phyloP scores from a whole-genome alignment of 2,329 filamentous ascomycete species.

The Waltergamsia citrina region DNA sequence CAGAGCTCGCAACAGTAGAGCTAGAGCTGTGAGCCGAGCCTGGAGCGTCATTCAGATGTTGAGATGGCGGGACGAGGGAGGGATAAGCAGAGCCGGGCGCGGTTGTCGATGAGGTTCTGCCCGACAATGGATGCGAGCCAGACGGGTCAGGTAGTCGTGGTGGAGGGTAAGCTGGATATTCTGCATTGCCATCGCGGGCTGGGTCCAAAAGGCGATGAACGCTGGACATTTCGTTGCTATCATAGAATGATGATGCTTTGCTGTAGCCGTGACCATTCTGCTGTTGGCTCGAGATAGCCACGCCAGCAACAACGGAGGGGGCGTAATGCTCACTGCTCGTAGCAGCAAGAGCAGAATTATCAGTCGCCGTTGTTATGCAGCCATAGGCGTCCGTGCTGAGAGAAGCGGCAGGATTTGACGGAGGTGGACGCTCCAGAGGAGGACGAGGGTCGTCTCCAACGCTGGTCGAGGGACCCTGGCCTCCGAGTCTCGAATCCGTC shows the following conservation, averaged over 20 bases:
- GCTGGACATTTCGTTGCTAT: background rate
- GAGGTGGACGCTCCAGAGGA: too few species aligned
- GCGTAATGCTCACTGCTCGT: too few species aligned
- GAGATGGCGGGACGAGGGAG: constrained; percentile 26
- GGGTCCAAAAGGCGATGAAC: background rate
- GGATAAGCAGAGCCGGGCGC: background rate
- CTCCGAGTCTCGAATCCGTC: too few species aligned
- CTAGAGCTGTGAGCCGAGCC: constrained; percentile 20
- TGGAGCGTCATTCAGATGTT: constrained; percentile 17
- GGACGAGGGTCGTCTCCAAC: too few species aligned
- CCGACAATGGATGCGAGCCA: too few species aligned
- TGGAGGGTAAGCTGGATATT: background rate
- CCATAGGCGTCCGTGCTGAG: too few species aligned
- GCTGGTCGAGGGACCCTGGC: too few species aligned
- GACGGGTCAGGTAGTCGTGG: constrained; percentile 16
- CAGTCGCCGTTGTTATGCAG: too few species aligned
- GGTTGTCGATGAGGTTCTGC: too few species aligned
- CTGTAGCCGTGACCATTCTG: background rate
- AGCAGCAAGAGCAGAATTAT: background rate
- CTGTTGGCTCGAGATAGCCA: background rate
- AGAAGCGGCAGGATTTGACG: background rate
- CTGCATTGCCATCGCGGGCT: background rate
- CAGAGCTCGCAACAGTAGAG: constrained; percentile 16
- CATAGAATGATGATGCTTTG: background rate
- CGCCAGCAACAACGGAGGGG: background rate